These are phyloP conservation scores for Zygoascus bituminiphila DNA, from an alignment of 805 yeast species.

Conservation along the genomic window DNA sequence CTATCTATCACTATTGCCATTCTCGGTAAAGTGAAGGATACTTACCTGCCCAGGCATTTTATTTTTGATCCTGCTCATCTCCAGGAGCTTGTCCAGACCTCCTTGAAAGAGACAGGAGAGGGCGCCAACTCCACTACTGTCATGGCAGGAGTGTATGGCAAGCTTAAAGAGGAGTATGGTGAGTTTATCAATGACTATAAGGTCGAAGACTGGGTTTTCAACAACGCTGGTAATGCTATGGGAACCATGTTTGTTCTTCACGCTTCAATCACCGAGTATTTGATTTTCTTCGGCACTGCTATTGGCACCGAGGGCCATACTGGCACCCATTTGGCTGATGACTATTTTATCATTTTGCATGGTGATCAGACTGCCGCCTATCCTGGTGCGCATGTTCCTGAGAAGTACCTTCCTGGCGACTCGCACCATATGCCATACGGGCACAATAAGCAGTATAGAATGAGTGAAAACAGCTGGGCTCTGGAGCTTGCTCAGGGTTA, in stretches of 20 bases:
- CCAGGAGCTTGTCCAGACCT: constrained; percentile 51
- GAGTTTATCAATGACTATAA: constrained; percentile 62
- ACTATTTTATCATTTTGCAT: constrained; percentile 81
- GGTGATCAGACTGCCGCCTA: constrained; percentile 73
- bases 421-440: constrained; percentile 75
- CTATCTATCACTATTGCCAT: background rate
- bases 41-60: constrained; percentile 55
- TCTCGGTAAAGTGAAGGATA: constrained; percentile 12
- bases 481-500: constrained; percentile 97
- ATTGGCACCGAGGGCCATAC: constrained; percentile 94
- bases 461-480: constrained; percentile 80
- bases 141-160: constrained; percentile 52
- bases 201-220: constrained; percentile 86
- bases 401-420: constrained; percentile 79
- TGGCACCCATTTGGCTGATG: constrained; percentile 96
- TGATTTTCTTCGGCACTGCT: constrained; percentile 89
- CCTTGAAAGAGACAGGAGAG: constrained; percentile 24
- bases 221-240: constrained; percentile 99
- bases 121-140: constrained; percentile 47
- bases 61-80: constrained; percentile 61
- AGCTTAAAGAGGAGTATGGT: constrained; percentile 59
- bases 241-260: constrained; percentile 85
- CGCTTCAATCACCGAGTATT: constrained; percentile 87
- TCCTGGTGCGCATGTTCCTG: constrained; percentile 55
- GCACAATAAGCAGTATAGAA: constrained; percentile 68